phyloP scores from a whole-genome alignment of 2,329 filamentous ascomycete species.

The Xylaria sp. region DNA sequence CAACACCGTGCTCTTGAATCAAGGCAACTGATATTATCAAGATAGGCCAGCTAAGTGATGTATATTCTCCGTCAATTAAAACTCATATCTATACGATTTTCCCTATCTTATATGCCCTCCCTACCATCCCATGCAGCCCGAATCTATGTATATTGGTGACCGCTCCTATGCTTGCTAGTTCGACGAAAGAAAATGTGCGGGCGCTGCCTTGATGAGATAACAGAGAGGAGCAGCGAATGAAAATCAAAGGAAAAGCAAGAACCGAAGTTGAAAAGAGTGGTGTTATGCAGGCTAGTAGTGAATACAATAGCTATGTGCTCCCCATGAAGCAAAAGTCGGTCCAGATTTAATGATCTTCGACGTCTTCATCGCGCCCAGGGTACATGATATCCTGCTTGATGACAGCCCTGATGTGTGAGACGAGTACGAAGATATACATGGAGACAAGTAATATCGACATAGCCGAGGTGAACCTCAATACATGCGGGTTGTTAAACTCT shows the following conservation, averaged over 20 bases:
- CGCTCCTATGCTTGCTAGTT: neutral
- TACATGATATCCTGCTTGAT: conserved; percentile 66
- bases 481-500: conserved; percentile 57
- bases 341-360: conserved; percentile 56
- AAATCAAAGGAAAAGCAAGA: neutral
- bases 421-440: conserved; percentile 58
- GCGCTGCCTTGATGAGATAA: neutral
- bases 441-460: conserved; percentile 61
- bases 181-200: neutral
- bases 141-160: neutral
- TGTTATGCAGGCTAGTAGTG: neutral
- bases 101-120: too few relatives aligned
- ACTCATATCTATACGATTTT: too few relatives aligned
- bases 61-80: too few relatives aligned
- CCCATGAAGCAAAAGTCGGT: neutral
- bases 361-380: conserved; percentile 65
- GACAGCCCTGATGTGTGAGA: conserved; percentile 60
- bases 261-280: neutral
- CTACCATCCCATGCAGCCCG: neutral
- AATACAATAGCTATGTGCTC: neutral
- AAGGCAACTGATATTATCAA: too few relatives aligned
- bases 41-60: too few relatives aligned
- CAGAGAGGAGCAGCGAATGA: neutral
- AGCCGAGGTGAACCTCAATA: conserved; percentile 61
- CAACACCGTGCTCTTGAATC: too few relatives aligned